Conservation (phyloP, 2,329 filamentous ascomycete species). For the Lecanicillium sp. region DNA sequence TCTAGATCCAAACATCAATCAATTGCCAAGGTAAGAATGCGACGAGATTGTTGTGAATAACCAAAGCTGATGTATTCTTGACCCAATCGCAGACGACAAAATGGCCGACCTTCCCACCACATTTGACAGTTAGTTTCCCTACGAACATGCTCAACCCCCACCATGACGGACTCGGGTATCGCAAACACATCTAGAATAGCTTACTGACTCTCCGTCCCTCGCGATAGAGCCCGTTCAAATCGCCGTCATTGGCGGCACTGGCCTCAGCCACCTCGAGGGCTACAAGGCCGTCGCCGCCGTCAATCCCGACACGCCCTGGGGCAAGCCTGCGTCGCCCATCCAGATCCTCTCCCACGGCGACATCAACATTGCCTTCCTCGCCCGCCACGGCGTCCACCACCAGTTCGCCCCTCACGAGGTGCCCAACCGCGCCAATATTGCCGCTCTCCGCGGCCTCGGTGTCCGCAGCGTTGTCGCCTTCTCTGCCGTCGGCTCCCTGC, state of each 20-base stretch:
- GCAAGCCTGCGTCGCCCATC: constrained; percentile 67
- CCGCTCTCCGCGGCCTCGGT: constrained; percentile 86
- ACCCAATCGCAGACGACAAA: constrained; percentile 14
- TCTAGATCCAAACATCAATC: neutral
- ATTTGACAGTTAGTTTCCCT: constrained; percentile 47
- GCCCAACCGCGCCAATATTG: constrained; percentile 91
- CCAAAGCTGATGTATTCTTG: neutral
- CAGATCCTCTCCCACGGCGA: constrained; percentile 82
- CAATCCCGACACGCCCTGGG: constrained; percentile 81
- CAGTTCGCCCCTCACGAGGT: constrained; percentile 90
- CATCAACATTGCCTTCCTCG: constrained; percentile 83
- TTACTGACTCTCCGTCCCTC: constrained; percentile 10
- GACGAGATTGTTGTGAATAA: neutral
- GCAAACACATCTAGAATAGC: neutral
- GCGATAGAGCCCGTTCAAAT: constrained; percentile 64
- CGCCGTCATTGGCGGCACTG: constrained; percentile 89
- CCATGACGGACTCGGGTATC: neutral
- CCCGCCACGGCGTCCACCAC: constrained; percentile 85
- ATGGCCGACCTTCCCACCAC: constrained; percentile 52
- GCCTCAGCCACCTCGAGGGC: constrained; percentile 78
- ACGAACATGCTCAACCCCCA: neutral
- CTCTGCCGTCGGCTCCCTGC: constrained; percentile 86
- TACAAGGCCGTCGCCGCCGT: constrained; percentile 80
- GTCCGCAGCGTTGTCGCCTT: constrained; percentile 91
- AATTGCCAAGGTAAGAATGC: neutral